These are phyloP conservation scores for Oryza glumipatula DNA, from an alignment of 176 grass and related monocot genomes.

Conservation along the genomic window DNA sequence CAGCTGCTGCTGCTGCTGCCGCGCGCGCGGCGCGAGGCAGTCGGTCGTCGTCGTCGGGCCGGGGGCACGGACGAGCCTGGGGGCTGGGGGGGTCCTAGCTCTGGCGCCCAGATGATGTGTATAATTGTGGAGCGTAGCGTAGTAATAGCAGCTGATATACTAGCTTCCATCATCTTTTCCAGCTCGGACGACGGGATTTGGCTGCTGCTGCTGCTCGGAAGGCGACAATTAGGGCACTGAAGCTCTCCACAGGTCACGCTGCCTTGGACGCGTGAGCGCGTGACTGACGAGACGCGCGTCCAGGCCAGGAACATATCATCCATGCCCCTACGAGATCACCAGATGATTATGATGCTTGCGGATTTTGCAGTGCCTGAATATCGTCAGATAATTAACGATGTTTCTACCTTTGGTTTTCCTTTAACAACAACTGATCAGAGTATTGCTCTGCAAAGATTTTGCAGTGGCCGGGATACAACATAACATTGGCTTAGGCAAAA, in stretches of 20 bases:
- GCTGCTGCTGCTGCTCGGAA: constrained; percentile 41
- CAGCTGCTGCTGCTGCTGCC: too few relatives aligned
- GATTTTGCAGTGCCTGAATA: not conserved
- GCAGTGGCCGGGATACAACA: not conserved
- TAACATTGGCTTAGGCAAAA: not conserved
- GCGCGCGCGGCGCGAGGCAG: constrained; percentile 10
- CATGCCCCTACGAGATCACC: not conserved
- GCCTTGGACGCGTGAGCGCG: not conserved
- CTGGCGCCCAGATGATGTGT: constrained; percentile 25
- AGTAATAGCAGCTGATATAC: not conserved
- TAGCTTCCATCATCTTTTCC: not conserved
- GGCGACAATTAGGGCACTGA: constrained; percentile 42
- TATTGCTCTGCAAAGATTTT: not conserved
- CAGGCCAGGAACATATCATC: constrained; percentile 3
- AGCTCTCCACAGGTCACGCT: constrained; percentile 24
- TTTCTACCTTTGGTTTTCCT: not conserved
- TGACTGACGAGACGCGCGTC: constrained; percentile 26
- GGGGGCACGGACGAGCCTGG: not conserved
- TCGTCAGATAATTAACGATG: not conserved
- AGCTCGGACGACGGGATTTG: constrained; percentile 8
- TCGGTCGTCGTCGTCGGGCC: constrained; percentile 4
- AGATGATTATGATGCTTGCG: not conserved
- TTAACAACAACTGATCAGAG: not conserved
- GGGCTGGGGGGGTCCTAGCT: not conserved
- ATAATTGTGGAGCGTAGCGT: not conserved